Evolutionary conservation across 805 yeast species (phyloP), one percentile per base, ranked within the genome.

Genomic region (Alloascoidea africana): DNA sequence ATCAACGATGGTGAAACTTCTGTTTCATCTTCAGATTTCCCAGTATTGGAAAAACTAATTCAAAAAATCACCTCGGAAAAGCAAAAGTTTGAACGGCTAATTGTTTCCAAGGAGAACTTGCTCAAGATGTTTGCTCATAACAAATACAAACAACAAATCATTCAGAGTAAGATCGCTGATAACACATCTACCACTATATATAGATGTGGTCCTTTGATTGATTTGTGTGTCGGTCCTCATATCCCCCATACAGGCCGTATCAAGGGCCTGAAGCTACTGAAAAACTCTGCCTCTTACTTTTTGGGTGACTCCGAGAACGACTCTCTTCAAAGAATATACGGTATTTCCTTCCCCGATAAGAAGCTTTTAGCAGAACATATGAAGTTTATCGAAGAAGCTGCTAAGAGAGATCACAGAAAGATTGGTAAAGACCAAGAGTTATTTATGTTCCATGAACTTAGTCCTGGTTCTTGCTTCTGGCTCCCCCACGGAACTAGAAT

Each of bases 381-480:
- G 63, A 83, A 86, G 58, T 91, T 89, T 65, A 68, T 91, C 56
- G 91, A 83, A 53, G 98, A 91, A 63, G 98, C 98, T 34, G 83
- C 94, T 41, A 73, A 76, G 58, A 83, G 98, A 67, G 94, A 83
- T 58, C 99, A 91, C 63, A 76, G 99, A 63, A 87, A 78, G 62
- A 79, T 91, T 47, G 99, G 99, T 59, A 80, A 66, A 53, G 97
- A 91, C 52, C 98, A 91, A 65, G 97, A 91, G 56, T 70, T 91
- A 53, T 91, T 87, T 65, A 74, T 79, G 62, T 91, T 91, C 73
- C 76, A 91, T 60, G 98, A 91, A 62, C 64, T 89, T 80, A 83
- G 96, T 14, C 99, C 99, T 39, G 99, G 99, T 47, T 76, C 93
- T 32, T 87, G 94, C 42, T 91, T 91, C 75, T 91, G 97, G 97